Evolutionary conservation across 2,329 filamentous ascomycete species (phyloP).

Genomic region (Penicillium sp.): DNA sequence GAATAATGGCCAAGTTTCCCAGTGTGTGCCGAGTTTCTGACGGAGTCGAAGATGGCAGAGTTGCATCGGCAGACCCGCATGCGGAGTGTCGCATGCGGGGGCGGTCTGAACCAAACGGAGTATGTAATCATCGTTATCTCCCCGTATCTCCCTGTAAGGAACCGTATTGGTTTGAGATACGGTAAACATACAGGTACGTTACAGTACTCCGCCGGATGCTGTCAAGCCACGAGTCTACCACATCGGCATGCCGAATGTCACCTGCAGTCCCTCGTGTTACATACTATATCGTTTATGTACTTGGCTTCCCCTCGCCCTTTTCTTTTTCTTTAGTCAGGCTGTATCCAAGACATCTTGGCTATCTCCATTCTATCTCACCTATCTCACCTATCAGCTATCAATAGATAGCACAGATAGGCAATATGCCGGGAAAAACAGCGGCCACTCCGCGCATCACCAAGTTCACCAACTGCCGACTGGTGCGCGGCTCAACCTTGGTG

Average conservation of each 20-base stretch:
- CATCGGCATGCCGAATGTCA: conserved; percentile 28
- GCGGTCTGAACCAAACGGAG: not conserved
- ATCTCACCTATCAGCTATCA: conserved; percentile 5
- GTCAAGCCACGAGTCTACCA: conserved; percentile 11
- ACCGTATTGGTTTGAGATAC: no score
- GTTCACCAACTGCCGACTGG: conserved; percentile 82
- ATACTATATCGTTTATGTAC: conserved; percentile 15
- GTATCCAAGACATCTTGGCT: not conserved
- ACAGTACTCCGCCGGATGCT: not conserved
- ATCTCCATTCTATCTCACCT: conserved; percentile 14
- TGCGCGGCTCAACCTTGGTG: conserved; percentile 68
- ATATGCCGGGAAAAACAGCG: conserved; percentile 40
- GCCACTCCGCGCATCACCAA: conserved; percentile 66
- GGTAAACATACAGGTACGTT: no score
- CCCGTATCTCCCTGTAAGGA: no score
- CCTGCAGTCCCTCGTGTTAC: conserved; percentile 16
- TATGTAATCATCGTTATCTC: not conserved
- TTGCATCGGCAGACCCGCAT: conserved; percentile 19
- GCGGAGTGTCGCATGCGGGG: conserved; percentile 19
- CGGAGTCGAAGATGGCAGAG: not conserved
- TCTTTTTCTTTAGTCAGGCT: not conserved
- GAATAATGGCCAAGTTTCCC: no score
- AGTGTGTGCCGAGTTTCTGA: no score
- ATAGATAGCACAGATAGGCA: not conserved
- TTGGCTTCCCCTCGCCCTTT: not conserved